Percentiles rank a stretch among this genome's conserved stretches.
Conservation (phyloP, 164 flowering plant genomes). For the Houttuynia cordata region DNA sequence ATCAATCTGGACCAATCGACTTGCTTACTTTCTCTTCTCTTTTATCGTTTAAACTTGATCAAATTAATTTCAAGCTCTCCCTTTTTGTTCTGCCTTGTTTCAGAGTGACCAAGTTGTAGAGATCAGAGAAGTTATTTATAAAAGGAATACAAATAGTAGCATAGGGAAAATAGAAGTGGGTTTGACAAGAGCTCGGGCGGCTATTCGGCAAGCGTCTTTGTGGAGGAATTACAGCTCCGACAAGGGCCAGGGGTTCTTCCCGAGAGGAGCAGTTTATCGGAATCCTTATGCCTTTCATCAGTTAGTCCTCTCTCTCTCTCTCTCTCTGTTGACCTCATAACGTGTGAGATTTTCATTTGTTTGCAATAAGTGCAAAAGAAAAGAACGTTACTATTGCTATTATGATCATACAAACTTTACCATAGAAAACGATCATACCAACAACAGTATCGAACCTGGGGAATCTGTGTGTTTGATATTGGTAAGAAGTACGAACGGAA, state of each 20-base stretch:
- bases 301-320: conserved; percentile 15
- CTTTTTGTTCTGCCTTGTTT: background rate
- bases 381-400: no score
- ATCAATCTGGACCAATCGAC: background rate
- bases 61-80: background rate
- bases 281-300: conserved; percentile 47
- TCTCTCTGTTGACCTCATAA: background rate
- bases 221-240: background rate
- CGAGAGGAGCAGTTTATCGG: conserved; percentile 30
- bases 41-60: background rate
- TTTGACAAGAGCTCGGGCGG: conserved; percentile 38
- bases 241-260: conserved; percentile 1
- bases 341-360: no score
- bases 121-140: background rate
- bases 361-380: no score
- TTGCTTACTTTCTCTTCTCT: background rate
- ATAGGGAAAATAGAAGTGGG: conserved; percentile 26
- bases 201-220: conserved; percentile 27
- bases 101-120: background rate
- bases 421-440: no score
- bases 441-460: no score
- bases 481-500: no score
- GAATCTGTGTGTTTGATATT: no score
- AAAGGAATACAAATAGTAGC: background rate
- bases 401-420: no score